These are phyloP conservation scores for Fusarium virguliforme DNA, from an alignment of 2,329 filamentous ascomycete genomes.

Conservation along the genomic window DNA sequence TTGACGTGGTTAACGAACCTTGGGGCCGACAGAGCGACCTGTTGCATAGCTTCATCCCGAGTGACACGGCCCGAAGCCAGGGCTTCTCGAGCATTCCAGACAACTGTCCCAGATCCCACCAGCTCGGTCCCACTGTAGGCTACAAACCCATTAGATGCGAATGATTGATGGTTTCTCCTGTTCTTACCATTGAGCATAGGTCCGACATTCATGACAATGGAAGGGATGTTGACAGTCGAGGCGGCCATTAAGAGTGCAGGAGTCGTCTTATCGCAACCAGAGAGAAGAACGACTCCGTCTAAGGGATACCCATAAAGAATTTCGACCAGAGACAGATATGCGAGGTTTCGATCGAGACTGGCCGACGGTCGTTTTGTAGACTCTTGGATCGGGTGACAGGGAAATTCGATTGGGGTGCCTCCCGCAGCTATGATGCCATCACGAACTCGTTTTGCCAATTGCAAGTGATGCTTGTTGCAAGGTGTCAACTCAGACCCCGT, in stretches of 20 bases:
- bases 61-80: no score
- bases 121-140: conserved; percentile 59
- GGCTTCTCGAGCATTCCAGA: conserved; percentile 65
- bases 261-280: conserved; percentile 69
- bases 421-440: conserved; percentile 66
- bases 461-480: conserved; percentile 66
- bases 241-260: conserved; percentile 68
- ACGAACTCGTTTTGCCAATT: conserved; percentile 65
- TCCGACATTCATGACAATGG: neutral
- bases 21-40: conserved; percentile 44
- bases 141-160: no score
- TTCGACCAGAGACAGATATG: conserved; percentile 65
- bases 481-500: conserved; percentile 67
- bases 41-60: conserved; percentile 57
- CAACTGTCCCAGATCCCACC: conserved; percentile 63
- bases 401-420: conserved; percentile 67
- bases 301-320: conserved; percentile 65
- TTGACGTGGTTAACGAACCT: no score
- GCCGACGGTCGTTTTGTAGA: conserved; percentile 64
- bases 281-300: conserved; percentile 67
- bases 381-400: conserved; percentile 68
- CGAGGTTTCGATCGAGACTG: conserved; percentile 65
- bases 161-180: no score
- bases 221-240: conserved; percentile 58
- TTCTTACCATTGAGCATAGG: neutral